Percentiles rank a stretch among this genome's conserved stretches.
Evolutionary conservation across 1,139 yeast genomes (phyloP).

Genomic region (Kodamaea anthophila): DNA sequence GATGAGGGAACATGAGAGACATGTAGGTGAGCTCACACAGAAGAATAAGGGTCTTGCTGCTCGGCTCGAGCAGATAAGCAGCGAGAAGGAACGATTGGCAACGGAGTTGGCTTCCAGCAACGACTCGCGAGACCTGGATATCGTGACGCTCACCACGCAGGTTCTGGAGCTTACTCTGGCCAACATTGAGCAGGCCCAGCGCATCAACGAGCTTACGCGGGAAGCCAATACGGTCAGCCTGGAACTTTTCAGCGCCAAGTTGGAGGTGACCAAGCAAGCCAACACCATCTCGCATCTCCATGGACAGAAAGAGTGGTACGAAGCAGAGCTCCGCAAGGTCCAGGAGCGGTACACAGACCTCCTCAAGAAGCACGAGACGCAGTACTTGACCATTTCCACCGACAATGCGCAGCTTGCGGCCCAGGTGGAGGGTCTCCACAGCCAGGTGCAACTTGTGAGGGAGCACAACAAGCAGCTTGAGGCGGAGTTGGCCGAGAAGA

Average conservation of each 20-base stretch:
- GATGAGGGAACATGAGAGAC: background rate
- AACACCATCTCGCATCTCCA: slow-evolving; percentile 31
- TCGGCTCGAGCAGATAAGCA: background rate
- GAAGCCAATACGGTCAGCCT: slow-evolving; percentile 32
- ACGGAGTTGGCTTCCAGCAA: background rate
- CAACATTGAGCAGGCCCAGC: slow-evolving; percentile 42
- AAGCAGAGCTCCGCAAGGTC: slow-evolving; percentile 35
- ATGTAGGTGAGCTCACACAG: background rate
- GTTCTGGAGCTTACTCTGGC: slow-evolving; percentile 24
- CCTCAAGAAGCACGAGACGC: slow-evolving; percentile 36
- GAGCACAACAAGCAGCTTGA: slow-evolving; percentile 24
- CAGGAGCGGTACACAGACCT: slow-evolving; percentile 36
- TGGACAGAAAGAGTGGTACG: slow-evolving; percentile 44
- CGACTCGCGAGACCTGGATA: slow-evolving; percentile 2
- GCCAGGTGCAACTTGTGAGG: slow-evolving; percentile 1
- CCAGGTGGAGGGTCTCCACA: slow-evolving; percentile 14
- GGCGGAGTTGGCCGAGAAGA: slow-evolving; percentile 36
- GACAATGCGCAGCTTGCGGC: slow-evolving; percentile 24
- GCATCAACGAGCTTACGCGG: slow-evolving; percentile 30
- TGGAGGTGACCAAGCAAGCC: slow-evolving; percentile 35
- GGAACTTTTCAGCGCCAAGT: slow-evolving; percentile 35
- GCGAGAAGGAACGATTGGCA: slow-evolving; percentile 1
- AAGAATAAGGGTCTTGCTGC: background rate
- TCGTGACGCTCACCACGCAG: slow-evolving; percentile 2
- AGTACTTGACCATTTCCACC: slow-evolving; percentile 25